phyloP scores from a whole-genome alignment of 495 filamentous ascomycete species.

The Penicillium paxilli region DNA sequence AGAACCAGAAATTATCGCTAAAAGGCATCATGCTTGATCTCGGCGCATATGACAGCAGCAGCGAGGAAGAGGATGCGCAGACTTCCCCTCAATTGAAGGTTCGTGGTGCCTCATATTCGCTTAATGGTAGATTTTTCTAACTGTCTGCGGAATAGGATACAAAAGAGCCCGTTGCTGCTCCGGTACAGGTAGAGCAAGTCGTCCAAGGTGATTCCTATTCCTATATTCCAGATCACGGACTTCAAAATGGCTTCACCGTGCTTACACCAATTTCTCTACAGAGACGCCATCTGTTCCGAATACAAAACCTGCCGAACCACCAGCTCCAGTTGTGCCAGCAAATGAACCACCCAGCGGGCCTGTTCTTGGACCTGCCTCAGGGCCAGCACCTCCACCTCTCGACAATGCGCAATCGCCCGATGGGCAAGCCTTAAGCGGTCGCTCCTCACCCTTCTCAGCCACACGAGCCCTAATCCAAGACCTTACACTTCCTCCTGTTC shows the following conservation, averaged over 20 bases:
- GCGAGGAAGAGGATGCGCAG: slow-evolving; percentile 62
- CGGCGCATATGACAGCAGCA: slow-evolving; percentile 74
- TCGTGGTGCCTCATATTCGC: not conserved
- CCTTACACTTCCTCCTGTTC: slow-evolving; percentile 79
- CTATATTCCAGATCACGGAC: not conserved
- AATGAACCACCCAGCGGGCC: slow-evolving; percentile 36
- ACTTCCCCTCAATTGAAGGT: slow-evolving; percentile 22
- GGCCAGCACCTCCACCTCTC: slow-evolving; percentile 42
- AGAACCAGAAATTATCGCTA: too few relatives aligned
- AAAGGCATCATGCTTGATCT: slow-evolving; percentile 59
- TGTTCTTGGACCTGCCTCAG: slow-evolving; percentile 46
- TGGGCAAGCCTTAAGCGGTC: slow-evolving; percentile 28
- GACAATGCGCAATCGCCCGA: slow-evolving; percentile 21
- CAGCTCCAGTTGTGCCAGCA: not conserved
- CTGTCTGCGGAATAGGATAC: not conserved
- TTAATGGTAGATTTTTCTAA: not conserved
- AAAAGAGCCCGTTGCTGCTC: not conserved
- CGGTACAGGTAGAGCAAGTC: not conserved
- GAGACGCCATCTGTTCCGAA: not conserved
- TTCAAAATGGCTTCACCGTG: not conserved
- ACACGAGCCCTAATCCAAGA: slow-evolving; percentile 68
- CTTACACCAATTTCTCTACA: not conserved
- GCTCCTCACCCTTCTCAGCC: slow-evolving; percentile 68
- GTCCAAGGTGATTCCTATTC: slow-evolving; percentile 20
- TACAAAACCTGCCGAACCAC: not conserved